These are phyloP conservation scores for Geotrichum candidum DNA, from an alignment of 1,139 yeast genomes.

Conservation along the genomic window DNA sequence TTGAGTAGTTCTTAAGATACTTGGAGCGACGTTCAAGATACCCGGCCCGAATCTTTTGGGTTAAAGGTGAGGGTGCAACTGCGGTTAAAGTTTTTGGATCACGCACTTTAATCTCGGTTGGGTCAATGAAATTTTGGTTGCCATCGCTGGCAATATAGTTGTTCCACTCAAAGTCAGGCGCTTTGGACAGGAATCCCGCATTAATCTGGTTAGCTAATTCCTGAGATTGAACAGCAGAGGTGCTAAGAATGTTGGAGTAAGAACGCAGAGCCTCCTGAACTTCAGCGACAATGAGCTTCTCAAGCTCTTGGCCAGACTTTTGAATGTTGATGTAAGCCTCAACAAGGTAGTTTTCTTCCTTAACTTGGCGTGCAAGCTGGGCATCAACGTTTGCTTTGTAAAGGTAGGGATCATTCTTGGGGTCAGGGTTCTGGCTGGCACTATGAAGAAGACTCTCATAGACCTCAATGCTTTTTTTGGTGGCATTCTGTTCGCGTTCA, in stretches of 20 bases:
- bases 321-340: constrained; percentile 86
- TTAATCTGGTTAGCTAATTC: constrained; percentile 58
- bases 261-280: constrained; percentile 62
- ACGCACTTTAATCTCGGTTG: constrained; percentile 57
- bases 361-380: constrained; percentile 67
- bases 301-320: constrained; percentile 80
- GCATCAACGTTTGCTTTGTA: constrained; percentile 65
- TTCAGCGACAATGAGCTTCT: constrained; percentile 78
- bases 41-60: constrained; percentile 70
- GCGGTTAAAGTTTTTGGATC: constrained; percentile 53
- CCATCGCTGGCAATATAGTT: constrained; percentile 62
- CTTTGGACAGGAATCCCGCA: constrained; percentile 68
- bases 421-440: constrained; percentile 35
- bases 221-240: constrained; percentile 21
- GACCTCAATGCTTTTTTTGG: constrained; percentile 45
- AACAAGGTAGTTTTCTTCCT: constrained; percentile 77
- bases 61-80: constrained; percentile 63
- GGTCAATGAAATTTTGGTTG: constrained; percentile 66
- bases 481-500: constrained; percentile 23
- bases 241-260: constrained; percentile 20
- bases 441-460: constrained; percentile 19
- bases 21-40: constrained; percentile 84
- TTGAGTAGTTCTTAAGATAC: constrained; percentile 79
- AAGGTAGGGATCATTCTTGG: constrained; percentile 73
- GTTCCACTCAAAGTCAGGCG: constrained; percentile 84